phyloP scores from a whole-genome alignment of 768 basidiomycete species.

The Plicaturopsis crispa region DNA sequence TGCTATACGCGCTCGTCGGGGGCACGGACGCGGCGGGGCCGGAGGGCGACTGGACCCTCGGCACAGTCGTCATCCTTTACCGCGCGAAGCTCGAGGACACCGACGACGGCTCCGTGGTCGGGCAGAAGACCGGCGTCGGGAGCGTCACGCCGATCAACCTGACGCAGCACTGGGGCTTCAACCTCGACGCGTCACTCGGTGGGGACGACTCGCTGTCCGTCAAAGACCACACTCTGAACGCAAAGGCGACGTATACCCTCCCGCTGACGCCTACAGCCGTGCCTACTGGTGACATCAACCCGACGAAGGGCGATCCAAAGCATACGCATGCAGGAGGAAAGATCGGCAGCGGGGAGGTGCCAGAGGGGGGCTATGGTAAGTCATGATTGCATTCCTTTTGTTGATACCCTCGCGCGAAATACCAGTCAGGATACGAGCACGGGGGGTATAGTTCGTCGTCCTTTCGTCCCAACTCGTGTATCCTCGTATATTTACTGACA shows the following conservation, averaged over 20 bases:
- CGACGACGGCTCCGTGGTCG: conserved; percentile 8
- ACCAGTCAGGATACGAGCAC: no score
- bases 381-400: no score
- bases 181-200: conserved; percentile 61
- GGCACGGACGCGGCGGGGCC: conserved; percentile 20
- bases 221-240: conserved; percentile 42
- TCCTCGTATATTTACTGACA: background rate
- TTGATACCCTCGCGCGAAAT: no score
- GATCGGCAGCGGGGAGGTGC: no score
- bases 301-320: no score
- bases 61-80: conserved; percentile 61
- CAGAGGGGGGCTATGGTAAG: no score
- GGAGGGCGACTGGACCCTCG: conserved; percentile 32
- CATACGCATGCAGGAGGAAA: no score
- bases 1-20: conserved; percentile 37
- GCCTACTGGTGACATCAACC: no score
- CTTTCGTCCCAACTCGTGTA: background rate
- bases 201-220: conserved; percentile 38
- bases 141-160: conserved; percentile 67
- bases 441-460: no score
- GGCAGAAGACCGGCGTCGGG: no score
- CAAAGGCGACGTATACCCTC: no score
- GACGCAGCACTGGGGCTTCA: conserved; percentile 85
- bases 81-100: conserved; percentile 54
- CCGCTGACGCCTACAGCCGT: no score